A percentile compares a stretch with the other conserved stretches of the same genome.
Conservation (phyloP, 2,329 filamentous ascomycete genomes). For the Acrocalymma vagum region DNA sequence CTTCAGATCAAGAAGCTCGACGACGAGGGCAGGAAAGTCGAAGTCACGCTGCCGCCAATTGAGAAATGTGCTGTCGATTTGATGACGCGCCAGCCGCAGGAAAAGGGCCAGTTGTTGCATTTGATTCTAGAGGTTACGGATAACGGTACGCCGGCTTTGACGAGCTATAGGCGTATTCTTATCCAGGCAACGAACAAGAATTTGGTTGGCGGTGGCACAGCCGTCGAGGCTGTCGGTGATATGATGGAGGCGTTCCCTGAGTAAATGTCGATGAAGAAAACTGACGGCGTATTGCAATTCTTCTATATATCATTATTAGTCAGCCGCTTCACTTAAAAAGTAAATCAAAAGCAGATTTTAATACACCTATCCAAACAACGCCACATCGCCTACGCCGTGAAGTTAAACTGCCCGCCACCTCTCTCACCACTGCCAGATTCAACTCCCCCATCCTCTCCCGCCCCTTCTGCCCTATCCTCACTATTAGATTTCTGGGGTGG, state of each 20-base stretch:
- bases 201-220: constrained; percentile 28
- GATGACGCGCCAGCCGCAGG: constrained; percentile 44
- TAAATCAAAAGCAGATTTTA: too few relatives aligned
- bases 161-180: constrained; percentile 57
- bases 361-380: too few relatives aligned
- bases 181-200: constrained; percentile 46
- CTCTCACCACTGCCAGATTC: too few relatives aligned
- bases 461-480: too few relatives aligned
- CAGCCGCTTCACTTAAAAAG: too few relatives aligned
- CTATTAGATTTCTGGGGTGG: too few relatives aligned
- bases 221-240: constrained; percentile 7
- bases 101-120: constrained; percentile 56
- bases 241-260: constrained; percentile 6
- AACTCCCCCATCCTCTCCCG: too few relatives aligned
- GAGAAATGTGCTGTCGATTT: constrained; percentile 53
- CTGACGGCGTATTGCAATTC: too few relatives aligned
- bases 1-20: constrained; percentile 44
- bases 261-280: too few relatives aligned
- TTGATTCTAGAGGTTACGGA: constrained; percentile 60
- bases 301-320: too few relatives aligned
- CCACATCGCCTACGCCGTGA: too few relatives aligned
- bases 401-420: too few relatives aligned
- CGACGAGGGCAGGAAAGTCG: constrained; percentile 35
- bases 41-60: constrained; percentile 52
- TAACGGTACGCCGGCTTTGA: constrained; percentile 53